These are phyloP conservation scores for Exophiala phaeomuriformis DNA, from an alignment of 2,329 filamentous ascomycete species.

Conservation along the genomic window DNA sequence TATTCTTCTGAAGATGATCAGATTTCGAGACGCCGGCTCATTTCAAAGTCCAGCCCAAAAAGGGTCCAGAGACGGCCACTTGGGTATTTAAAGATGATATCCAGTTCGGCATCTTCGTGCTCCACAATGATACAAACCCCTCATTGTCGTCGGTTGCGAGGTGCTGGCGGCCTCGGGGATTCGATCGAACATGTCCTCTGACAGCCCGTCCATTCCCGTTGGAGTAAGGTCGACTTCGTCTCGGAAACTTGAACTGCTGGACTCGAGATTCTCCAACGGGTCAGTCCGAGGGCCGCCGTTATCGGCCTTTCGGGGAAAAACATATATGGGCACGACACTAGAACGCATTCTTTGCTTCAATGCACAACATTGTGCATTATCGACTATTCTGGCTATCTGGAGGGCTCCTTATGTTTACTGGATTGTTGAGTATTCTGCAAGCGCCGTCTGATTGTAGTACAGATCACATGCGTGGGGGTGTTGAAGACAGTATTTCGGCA, in stretches of 20 bases:
- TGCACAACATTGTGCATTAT: not conserved
- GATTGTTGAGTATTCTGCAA: not conserved
- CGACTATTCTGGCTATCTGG: not conserved
- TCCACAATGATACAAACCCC: not conserved
- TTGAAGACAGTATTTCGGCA: conserved; percentile 53
- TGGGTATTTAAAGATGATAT: too few relatives aligned
- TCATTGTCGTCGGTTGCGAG: conserved; percentile 8
- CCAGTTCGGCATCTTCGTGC: not conserved
- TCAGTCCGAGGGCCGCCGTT: not conserved
- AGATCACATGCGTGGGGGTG: conserved; percentile 54
- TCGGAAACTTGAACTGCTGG: not conserved
- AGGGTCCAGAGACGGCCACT: too few relatives aligned
- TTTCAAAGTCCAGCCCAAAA: too few relatives aligned
- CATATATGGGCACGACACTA: not conserved
- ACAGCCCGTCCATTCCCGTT: not conserved
- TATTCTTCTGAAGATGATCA: too few relatives aligned
- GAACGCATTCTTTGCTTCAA: not conserved
- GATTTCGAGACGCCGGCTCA: too few relatives aligned
- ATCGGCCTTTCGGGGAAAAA: not conserved
- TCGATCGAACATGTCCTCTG: not conserved
- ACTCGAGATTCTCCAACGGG: not conserved
- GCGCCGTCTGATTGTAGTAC: conserved; percentile 44
- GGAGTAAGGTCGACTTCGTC: conserved; percentile 1
- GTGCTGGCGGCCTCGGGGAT: not conserved
- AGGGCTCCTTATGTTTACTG: conserved; percentile 6